Percentiles rank a stretch among this genome's conserved stretches.
Conservation (phyloP, 805 yeast genomes). For the Cyberlindnera xishuangbannaensis region DNA sequence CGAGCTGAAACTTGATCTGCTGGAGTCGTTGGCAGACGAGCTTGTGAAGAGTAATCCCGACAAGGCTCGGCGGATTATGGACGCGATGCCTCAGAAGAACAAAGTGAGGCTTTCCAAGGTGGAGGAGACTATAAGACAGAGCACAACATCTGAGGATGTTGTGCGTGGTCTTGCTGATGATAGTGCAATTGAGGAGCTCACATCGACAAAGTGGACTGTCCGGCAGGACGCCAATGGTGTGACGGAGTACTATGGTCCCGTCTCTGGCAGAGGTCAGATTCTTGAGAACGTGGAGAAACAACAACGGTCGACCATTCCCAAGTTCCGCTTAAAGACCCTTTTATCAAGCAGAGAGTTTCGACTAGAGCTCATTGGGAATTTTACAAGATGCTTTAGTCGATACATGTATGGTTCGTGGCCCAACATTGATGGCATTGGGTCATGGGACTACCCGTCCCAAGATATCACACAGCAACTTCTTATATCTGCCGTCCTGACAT, state of each 20-base stretch:
- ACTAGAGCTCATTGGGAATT: too few species aligned
- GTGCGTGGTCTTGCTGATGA: not conserved
- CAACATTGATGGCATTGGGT: not conserved
- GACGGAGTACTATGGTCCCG: conserved; percentile 32
- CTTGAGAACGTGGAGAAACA: conserved; percentile 10
- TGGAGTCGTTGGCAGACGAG: conserved; percentile 24
- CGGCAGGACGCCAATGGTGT: conserved; percentile 22
- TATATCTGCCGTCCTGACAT: conserved; percentile 26
- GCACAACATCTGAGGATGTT: not conserved
- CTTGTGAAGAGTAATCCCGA: conserved; percentile 20
- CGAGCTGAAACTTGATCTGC: conserved; percentile 25
- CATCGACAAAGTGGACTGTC: conserved; percentile 31
- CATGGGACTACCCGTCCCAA: not conserved
- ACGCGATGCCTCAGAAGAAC: conserved; percentile 10
- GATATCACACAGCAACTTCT: conserved; percentile 24
- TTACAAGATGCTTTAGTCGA: not conserved
- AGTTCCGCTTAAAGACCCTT: too few species aligned
- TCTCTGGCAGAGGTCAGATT: conserved; percentile 29
- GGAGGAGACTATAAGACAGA: not conserved
- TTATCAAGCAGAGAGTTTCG: too few species aligned
- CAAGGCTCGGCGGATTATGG: conserved; percentile 10
- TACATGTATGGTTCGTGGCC: not conserved
- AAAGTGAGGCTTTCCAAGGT: conserved; percentile 19
- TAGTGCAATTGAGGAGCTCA: conserved; percentile 28
- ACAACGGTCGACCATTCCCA: too few species aligned